Base-by-base conservation (phyloP, 2,329 filamentous ascomycete species). In the Tolypocladium guangdongense region DNA sequence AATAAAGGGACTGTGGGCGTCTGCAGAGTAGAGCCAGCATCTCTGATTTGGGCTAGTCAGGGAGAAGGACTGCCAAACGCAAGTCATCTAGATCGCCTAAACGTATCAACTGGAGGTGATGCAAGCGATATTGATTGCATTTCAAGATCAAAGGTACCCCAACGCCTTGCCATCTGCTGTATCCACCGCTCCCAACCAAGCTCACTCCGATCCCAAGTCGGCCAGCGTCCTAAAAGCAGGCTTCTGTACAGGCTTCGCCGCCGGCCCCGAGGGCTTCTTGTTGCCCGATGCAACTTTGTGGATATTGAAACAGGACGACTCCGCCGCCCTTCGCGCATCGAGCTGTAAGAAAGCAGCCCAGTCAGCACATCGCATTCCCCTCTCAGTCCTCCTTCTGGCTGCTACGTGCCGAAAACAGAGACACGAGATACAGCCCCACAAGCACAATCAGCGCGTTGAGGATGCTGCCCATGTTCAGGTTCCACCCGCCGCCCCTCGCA, bases 261-360 rank as follows among this genome's bases (percentile, higher is more conserved):
- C 59, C 30, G 60, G n/a, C 7, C 46, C 48, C 20, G 55, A 33
- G 6, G 49, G 36, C 24, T 55, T 51, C 47, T 53, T 20, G 27
- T 41, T 24, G 35, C 35, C 63, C 12, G 71, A 68, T 14, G 55
- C 49, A 22, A 49, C 54, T 50, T 69, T 76, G 51, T 77, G 72
- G 18, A 78, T 62, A 56, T 84, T 85, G 68, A 82, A 86, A 18
- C 68, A 69, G 22, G 81, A 84, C 47, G 71, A 74, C 66, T 83
- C 77, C 3, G 81, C 82, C 3, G 81, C 73, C 60, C 78, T 79
- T 66, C 83, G 83, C 0, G 80, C 77, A 62, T 86, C 82, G 52
- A 85, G 74, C 76, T 83, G 60, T 52, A 53, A 32, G 24, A 51
- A 39, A 49, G 20, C 47, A 51, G 20, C 10, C 43, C 43, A 52